Evolutionary conservation across 164 flowering plant species (phyloP), one percentile per base, ranked within the genome.

Genomic region (Berberis vulgaris): DNA sequence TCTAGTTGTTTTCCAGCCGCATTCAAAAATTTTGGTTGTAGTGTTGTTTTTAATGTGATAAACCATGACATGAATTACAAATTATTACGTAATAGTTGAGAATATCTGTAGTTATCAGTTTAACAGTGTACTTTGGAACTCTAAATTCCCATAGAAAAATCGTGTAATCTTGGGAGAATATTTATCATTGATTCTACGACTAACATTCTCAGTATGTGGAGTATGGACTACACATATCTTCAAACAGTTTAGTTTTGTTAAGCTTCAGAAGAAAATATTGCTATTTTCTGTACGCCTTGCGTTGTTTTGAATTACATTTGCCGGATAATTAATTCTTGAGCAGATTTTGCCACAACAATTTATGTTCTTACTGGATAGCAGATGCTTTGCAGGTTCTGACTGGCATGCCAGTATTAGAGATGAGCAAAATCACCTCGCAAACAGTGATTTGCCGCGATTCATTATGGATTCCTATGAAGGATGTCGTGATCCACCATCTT

Each of bases 381-480:
- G 75, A 66, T 75, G 47, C 49, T 69, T 74, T 84, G 78, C 90
- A 94, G 99, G 96, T 75, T 76, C 79, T 60, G 88, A 85, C 52
- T 89, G 97, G 95, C 97, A 82, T 77, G 63, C 84, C 61, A 79
- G 72, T 54, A 73, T 84, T 55, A 70, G 55, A 62, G 73, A 66
- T 69, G 76, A 72, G 60, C 77, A 72, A 64, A 84, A 83, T 70
- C 91, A 80, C 70, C 80, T 89, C 67, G 74, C 84, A 59, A 71
- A 72, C 71, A 73, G 74, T 76, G 91, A 86, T 67, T 71, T 86
- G 73, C 97, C 97, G 26, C 74, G 73, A 39, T 86, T 84, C 72
- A 77, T 90, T 49, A 78, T 84, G 89, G 87, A 87, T 66, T 79
- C 87, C 38, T 90, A 90, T 74, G 94, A 90, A 74, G 92, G 80